A percentile compares a stretch with the other conserved stretches of the same genome.
phyloP scores from a whole-genome alignment of 108 stramenopile species.

The Cyclotella distinguenda region DNA sequence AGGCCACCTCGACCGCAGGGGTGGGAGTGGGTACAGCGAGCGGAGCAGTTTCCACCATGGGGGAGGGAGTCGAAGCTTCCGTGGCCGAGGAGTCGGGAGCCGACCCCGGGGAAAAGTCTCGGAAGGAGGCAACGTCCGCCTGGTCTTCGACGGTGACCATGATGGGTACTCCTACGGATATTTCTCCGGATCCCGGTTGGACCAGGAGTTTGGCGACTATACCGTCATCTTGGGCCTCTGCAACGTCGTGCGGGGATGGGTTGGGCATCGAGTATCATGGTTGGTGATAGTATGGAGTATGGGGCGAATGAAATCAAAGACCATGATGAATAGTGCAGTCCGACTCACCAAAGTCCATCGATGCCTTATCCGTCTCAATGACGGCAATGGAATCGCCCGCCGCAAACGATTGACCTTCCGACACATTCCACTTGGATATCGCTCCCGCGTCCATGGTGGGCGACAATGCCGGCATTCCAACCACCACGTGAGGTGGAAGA shows the following conservation, averaged over 20 bases:
- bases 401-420: constrained; percentile 79
- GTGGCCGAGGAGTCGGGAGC: constrained; percentile 29
- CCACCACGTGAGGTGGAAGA: constrained; percentile 80
- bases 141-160: constrained; percentile 93
- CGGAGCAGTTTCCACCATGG: neutral
- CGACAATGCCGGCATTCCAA: constrained; percentile 94
- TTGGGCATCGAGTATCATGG: neutral
- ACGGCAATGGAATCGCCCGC: constrained; percentile 94
- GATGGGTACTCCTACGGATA: constrained; percentile 85
- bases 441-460: constrained; percentile 94
- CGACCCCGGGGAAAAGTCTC: constrained; percentile 63
- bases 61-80: constrained; percentile 19
- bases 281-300: neutral
- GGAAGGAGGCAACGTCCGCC: constrained; percentile 86
- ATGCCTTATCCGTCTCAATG: constrained; percentile 98
- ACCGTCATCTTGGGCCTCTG: constrained; percentile 94
- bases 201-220: constrained; percentile 91
- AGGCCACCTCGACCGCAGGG: constrained; percentile 4
- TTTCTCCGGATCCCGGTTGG: constrained; percentile 69
- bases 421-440: constrained; percentile 87
- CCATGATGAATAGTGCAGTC: neutral
- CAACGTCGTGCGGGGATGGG: neutral
- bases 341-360: constrained; percentile 86
- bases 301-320: neutral
- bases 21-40: neutral